A percentile compares a stretch with the other conserved stretches of the same genome.
Conservation (phyloP, 2,329 filamentous ascomycete species). For the Fusarium anthophilum region DNA sequence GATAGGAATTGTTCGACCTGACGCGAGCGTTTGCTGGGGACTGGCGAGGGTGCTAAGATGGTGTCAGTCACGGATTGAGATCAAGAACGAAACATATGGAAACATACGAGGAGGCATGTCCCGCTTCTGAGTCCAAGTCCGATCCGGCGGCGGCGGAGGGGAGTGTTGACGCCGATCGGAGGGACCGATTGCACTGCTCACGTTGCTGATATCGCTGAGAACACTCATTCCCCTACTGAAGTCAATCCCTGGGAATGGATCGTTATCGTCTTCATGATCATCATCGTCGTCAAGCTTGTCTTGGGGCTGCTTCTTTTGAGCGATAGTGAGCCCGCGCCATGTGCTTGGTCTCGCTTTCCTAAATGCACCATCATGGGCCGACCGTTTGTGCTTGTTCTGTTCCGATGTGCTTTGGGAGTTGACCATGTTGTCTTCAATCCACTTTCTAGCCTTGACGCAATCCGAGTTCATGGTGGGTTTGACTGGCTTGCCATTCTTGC, state of each 20-base stretch:
- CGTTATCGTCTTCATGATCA: background rate
- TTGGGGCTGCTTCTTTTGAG: background rate
- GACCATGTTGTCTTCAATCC: background rate
- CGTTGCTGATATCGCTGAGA: background rate
- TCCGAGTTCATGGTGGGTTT: background rate
- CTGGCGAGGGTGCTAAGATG: background rate
- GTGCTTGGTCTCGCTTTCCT: background rate
- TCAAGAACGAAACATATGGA: background rate
- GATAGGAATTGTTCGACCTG: background rate
- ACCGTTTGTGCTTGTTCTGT: background rate
- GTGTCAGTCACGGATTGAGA: background rate
- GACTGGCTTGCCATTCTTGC: background rate
- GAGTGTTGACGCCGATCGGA: background rate
- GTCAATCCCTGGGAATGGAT: background rate
- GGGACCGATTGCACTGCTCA: background rate
- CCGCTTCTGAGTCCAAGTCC: background rate
- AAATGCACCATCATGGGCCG: no score
- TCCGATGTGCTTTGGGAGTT: background rate
- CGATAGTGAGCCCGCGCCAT: background rate
- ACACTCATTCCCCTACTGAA: background rate
- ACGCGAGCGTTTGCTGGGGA: background rate
- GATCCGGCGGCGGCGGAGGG: background rate
- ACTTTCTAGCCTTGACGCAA: background rate
- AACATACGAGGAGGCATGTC: background rate
- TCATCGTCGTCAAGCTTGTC: background rate